These are phyloP conservation scores for Candida silvicultrix DNA, from an alignment of 805 yeast genomes.

Conservation along the genomic window DNA sequence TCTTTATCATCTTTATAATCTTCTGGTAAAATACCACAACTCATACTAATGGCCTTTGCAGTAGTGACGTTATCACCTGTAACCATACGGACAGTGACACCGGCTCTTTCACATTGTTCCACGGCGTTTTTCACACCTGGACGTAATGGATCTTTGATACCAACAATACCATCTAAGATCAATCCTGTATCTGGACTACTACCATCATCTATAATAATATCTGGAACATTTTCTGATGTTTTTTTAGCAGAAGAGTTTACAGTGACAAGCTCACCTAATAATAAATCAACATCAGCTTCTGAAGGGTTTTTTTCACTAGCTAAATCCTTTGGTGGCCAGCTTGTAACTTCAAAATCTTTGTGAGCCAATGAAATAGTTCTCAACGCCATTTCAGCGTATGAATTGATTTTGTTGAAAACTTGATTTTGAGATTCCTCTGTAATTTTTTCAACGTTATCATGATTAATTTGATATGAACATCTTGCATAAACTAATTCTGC, in stretches of 20 bases:
- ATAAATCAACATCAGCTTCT: slow-evolving; percentile 37
- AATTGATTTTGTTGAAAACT: slow-evolving; percentile 38
- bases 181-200: slow-evolving; percentile 26
- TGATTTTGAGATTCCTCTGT: slow-evolving; percentile 21
- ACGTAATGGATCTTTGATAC: slow-evolving; percentile 93
- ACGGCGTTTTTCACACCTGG: slow-evolving; percentile 90
- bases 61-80: slow-evolving; percentile 94
- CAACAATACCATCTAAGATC: slow-evolving; percentile 69
- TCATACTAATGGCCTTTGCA: slow-evolving; percentile 84
- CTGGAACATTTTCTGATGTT: slow-evolving; percentile 16
- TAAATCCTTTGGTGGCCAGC: slow-evolving; percentile 67
- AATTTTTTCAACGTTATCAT: slow-evolving; percentile 24
- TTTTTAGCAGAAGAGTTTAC: slow-evolving; percentile 8
- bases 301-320: slow-evolving; percentile 25
- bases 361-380: slow-evolving; percentile 90
- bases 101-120: slow-evolving; percentile 77
- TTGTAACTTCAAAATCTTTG: slow-evolving; percentile 45
- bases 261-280: slow-evolving; percentile 30
- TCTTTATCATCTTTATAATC: slow-evolving; percentile 46
- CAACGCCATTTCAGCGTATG: slow-evolving; percentile 71
- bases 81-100: slow-evolving; percentile 95
- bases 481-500: slow-evolving; percentile 75
- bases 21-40: slow-evolving; percentile 64
- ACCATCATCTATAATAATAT: slow-evolving; percentile 21
- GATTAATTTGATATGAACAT: slow-evolving; percentile 38